Base-by-base conservation (phyloP, 208 protist genomes). In the Trypanosoma rangeli region DNA sequence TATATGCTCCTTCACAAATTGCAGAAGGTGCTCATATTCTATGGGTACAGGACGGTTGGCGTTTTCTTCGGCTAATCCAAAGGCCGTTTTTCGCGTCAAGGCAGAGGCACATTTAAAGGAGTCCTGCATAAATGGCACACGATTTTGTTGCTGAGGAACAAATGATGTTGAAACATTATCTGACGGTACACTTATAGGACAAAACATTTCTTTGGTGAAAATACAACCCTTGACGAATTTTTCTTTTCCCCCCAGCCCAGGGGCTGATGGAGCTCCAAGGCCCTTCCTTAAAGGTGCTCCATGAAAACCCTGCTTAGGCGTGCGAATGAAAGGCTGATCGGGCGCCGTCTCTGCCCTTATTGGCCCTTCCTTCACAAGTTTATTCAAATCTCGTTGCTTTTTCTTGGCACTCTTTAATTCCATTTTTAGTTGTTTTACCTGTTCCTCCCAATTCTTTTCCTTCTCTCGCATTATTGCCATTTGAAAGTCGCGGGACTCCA, bases 401-500 rank as follows among this genome's bases (percentile, higher is more conserved):
- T 85, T 70, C 35, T 83, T 87, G 10, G 90, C 86, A 61, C 85
- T 86, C 48, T 80, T 80, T 13, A 95, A 81, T 56, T 95, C 87
- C 54, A 77, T 75, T 70, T 92, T 90, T 13, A 95, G 72, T 66
- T 88, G 85, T 65, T 93, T 90, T 35, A 95, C 90, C 68, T 95
- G 90, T 35, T 94, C 78, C 62, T 88, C 86, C 90, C 90, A 95
- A 39, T 83, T 82, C 54, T 74, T 71, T 64, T 96, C 90, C 72
- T 93, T 90, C 76, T 90, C 78, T 44, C 74, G 60, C 78, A 94
- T 81, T 70, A 82, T 87, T 4, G 78, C 71, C 72, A 92, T 79
- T 78, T 74, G 60, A 44, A 72, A 65, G 4, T 85, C 70, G 22
- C 78, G 71, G 5, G 72, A 72, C 53, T 84, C 79, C 50, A 90